Evolutionary conservation across 345 rosid genomes (phyloP).

Genomic region (Gossypium stocksii): DNA sequence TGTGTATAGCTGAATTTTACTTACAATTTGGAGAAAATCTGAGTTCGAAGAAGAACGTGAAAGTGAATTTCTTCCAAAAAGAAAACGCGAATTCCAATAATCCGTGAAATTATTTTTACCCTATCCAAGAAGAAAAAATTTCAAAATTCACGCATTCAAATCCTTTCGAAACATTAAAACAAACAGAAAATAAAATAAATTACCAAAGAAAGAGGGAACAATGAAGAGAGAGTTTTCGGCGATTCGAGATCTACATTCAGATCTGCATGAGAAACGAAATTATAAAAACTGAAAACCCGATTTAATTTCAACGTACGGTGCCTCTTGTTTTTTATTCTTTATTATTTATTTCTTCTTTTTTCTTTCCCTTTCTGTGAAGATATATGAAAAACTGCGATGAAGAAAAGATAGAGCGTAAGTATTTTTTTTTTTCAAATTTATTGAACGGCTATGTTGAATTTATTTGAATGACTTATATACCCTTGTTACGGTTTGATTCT

Average conservation of each 20-base stretch:
- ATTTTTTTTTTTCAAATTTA: constrained; percentile 13
- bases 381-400: constrained; percentile 3
- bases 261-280: neutral
- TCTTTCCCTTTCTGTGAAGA: neutral
- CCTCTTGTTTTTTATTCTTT: neutral
- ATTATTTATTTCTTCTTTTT: neutral
- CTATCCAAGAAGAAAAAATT: constrained; percentile 11
- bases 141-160: neutral
- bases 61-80: constrained; percentile 11
- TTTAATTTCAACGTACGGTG: no score
- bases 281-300: constrained; percentile 13
- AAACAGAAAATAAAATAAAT: neutral
- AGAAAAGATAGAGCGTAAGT: neutral
- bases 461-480: neutral
- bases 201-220: constrained; percentile 1
- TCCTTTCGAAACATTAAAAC: neutral
- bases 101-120: constrained; percentile 11
- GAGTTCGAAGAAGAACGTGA: constrained; percentile 40
- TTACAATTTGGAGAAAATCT: constrained; percentile 49
- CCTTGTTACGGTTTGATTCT: neutral
- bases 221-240: neutral
- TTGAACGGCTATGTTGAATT: constrained; percentile 25
- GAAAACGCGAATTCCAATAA: constrained; percentile 13
- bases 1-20: constrained; percentile 15
- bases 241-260: constrained; percentile 39